Evolutionary conservation across 768 basidiomycete species (phyloP).

Genomic region (Collybia sordida): DNA sequence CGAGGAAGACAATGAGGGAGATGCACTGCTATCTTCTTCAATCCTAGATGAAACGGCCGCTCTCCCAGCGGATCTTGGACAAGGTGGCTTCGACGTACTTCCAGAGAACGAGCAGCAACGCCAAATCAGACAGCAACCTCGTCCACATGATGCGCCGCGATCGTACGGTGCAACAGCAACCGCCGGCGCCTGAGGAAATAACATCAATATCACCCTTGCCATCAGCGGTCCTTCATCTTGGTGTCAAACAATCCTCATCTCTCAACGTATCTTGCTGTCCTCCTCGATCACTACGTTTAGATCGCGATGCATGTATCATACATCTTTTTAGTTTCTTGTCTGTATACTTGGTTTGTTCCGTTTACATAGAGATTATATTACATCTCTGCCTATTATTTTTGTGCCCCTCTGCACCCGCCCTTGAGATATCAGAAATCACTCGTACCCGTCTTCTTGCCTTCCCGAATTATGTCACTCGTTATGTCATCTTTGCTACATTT

Average conservation of each 20-base stretch:
- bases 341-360: too few relatives aligned
- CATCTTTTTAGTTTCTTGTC: background rate
- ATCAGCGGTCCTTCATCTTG: too few relatives aligned
- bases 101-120: conserved; percentile 45
- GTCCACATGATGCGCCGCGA: conserved; percentile 6
- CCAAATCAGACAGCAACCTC: conserved; percentile 17
- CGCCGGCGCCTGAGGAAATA: too few relatives aligned
- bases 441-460: too few relatives aligned
- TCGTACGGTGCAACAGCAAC: background rate
- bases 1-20: conserved; percentile 61
- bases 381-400: too few relatives aligned
- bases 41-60: conserved; percentile 78
- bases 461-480: too few relatives aligned
- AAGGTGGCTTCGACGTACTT: conserved; percentile 81
- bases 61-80: conserved; percentile 79
- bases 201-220: too few relatives aligned
- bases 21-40: conserved; percentile 44
- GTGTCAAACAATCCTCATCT: background rate
- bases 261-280: background rate
- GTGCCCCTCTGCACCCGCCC: too few relatives aligned
- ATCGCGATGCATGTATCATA: too few relatives aligned
- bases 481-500: too few relatives aligned
- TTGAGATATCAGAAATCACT: too few relatives aligned
- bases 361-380: too few relatives aligned
- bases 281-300: background rate